Base-by-base conservation (phyloP, 805 yeast genomes). In the Deakozyma indianensis region DNA sequence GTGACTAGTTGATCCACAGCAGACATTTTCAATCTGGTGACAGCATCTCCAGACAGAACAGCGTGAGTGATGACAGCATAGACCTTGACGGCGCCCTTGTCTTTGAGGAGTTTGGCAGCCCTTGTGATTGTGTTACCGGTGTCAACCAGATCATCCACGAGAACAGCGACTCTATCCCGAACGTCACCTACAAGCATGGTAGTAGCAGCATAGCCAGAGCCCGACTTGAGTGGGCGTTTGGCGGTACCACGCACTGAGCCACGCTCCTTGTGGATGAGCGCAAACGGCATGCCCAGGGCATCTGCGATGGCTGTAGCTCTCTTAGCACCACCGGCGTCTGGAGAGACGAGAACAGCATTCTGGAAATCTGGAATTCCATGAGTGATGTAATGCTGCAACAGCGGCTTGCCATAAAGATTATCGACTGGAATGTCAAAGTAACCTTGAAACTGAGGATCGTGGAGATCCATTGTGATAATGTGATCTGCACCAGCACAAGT, bases 311-410 rank as follows among this genome's bases (percentile, higher is more conserved):
- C 81, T 1, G 95, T 84, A 25, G 98, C 96, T 52, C 98, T 70
- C 63, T 92, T 92, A 43, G 98, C 99, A 50, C 99, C 99, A 58
- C 99, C 99, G 21, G 96, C 92, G 64, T 92, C 99, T 0, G 99
- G 99, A 1, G 96, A 86, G 27, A 92, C 96, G 54, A 92, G 78
- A 4, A 92, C 95, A 38, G 90, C 83, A 35, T 87, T 81, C 52
- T 75, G 75, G 59, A 78, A 85, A 50, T 83, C 64, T n/a, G 94
- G 90, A 46, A 92, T 78, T 50, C 71, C 70, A 48, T 80, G 78
- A 21, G 76, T 70, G 49, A 92, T 87, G 63, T 87, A 92, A 53
- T 84, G 83, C 60, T 84, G 88, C 47, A 90, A 67, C 47, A 92
- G 68, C 1, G 96, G 96, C 59, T 83, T 81, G 42, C 92, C 84